phyloP scores from a whole-genome alignment of 2,329 filamentous ascomycete species.

The Fusarium xylarioides region DNA sequence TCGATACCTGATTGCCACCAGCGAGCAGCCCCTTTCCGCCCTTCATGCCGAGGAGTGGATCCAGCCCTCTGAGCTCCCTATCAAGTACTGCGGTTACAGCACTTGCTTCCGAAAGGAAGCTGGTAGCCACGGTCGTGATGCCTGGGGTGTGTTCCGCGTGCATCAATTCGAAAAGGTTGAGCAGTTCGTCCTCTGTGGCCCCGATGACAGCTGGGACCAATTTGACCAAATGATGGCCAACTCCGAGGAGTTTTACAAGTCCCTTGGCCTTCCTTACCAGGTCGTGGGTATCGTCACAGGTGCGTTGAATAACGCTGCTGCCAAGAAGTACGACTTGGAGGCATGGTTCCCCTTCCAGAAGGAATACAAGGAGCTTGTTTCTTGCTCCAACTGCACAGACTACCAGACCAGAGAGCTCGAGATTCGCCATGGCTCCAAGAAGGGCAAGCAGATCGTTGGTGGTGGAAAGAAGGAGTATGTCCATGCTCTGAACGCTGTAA shows the following conservation, averaged over 20 bases:
- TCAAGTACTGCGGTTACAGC: slow-evolving; percentile 84
- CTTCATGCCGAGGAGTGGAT: slow-evolving; percentile 96
- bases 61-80: slow-evolving; percentile 81
- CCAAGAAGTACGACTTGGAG: slow-evolving; percentile 96
- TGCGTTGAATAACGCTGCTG: slow-evolving; percentile 77
- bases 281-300: slow-evolving; percentile 96
- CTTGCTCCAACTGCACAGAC: slow-evolving; percentile 97
- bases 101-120: slow-evolving; percentile 97
- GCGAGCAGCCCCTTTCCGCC: slow-evolving; percentile 93
- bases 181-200: slow-evolving; percentile 83
- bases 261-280: slow-evolving; percentile 86
- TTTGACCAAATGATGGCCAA: slow-evolving; percentile 93
- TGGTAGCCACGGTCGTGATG: slow-evolving; percentile 84
- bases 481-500: slow-evolving; percentile 82
- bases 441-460: slow-evolving; percentile 57
- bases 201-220: slow-evolving; percentile 89
- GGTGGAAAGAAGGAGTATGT: slow-evolving; percentile 92
- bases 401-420: slow-evolving; percentile 96
- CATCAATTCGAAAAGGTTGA: slow-evolving; percentile 97
- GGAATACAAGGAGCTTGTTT: slow-evolving; percentile 98
- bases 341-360: slow-evolving; percentile 96
- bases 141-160: slow-evolving; percentile 97
- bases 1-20: slow-evolving; percentile 82
- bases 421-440: slow-evolving; percentile 90
- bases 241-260: slow-evolving; percentile 96